Evolutionary conservation across 768 basidiomycete genomes (phyloP), one percentile per base, ranked within the genome.

Genomic region (Rhodotorula kratochvilovae): DNA sequence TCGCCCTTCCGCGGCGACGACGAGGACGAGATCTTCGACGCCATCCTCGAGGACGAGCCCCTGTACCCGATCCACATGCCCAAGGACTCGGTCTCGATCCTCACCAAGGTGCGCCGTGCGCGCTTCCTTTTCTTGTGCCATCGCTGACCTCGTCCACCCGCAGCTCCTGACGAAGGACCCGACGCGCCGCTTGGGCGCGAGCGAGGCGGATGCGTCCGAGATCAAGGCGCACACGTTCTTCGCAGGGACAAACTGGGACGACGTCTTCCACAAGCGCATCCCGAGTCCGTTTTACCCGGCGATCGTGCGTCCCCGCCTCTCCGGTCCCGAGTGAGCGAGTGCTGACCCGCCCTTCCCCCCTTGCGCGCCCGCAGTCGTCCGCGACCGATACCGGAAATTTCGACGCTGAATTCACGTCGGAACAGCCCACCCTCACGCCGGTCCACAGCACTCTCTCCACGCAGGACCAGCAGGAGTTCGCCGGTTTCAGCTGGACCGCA

Each of bases 11-110:
- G 94, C 56, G 96, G 96, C 67, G 96, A 99, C 77, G 96, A 98
- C 76, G 96, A 98, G 80, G 96, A 99, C 79, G 96, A 99, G 84
- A 98, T 99, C 70, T 99, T 98, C 80, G 96, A 99, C 80, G 96
- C 96, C 51, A 98, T 99, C 76, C 82, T 99, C 43, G 96, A 98
- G 81, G 96, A 99, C 78, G 96, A 98, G 80, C 95, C 94, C 36
- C 80, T 99, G 71, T 99, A 98, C 81, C 96, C 96, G 4, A 98
- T 99, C 76, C 97, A 96, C 12, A 99, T 99, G 96, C 96, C 94
- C 15, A 85, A 92, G 63, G 95, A 98, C 77, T 93, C 93, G 13
- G 94, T 98, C 56, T 92, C 92, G 29, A 90, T 98, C 73, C 79
- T 99, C 67, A 93, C 96, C 79, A 93, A 93, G 85, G 94, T 92